phyloP scores from a whole-genome alignment of 2,329 filamentous ascomycete genomes.

The Alternaria viburni region DNA sequence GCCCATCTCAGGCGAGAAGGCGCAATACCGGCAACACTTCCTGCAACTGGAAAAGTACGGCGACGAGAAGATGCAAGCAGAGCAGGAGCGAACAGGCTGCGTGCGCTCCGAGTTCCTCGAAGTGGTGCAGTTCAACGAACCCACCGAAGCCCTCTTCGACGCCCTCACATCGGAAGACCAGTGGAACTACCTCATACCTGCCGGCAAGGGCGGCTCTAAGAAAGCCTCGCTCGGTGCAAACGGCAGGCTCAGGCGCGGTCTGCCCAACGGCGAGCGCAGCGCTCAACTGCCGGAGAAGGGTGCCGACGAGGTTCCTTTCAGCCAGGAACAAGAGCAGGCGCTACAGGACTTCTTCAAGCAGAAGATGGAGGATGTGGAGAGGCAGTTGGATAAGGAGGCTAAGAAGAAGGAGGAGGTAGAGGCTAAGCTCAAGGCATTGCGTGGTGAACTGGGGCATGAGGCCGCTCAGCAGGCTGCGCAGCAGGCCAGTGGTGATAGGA shows the following conservation, averaged over 20 bases:
- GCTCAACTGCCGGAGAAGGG: constrained; percentile 46
- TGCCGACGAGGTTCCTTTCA: constrained; percentile 42
- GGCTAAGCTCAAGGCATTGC: constrained; percentile 37
- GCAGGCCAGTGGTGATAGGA: constrained; percentile 46
- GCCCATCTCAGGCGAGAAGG: constrained; percentile 86
- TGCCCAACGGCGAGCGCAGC: constrained; percentile 45
- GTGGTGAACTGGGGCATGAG: constrained; percentile 43
- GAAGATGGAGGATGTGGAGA: constrained; percentile 44
- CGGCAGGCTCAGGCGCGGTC: constrained; percentile 42
- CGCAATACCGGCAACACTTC: constrained; percentile 93
- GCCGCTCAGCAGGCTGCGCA: constrained; percentile 47
- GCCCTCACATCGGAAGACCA: constrained; percentile 77
- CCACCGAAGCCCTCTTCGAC: constrained; percentile 90
- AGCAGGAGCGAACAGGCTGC: constrained; percentile 58
- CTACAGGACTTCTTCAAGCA: constrained; percentile 37
- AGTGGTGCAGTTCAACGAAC: constrained; percentile 96
- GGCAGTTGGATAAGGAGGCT: constrained; percentile 38
- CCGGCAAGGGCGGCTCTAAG: constrained; percentile 52
- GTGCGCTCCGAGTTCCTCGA: constrained; percentile 86
- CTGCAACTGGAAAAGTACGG: constrained; percentile 91
- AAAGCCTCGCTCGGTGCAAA: constrained; percentile 42
- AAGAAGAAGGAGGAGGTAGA: constrained; percentile 41
- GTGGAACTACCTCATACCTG: constrained; percentile 53
- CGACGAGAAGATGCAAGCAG: constrained; percentile 68
- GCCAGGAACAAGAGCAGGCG: constrained; percentile 44